Evolutionary conservation across 148 eudicot genomes (phyloP), one percentile per base, ranked within the genome.

Genomic region (Agrostemma githago): DNA sequence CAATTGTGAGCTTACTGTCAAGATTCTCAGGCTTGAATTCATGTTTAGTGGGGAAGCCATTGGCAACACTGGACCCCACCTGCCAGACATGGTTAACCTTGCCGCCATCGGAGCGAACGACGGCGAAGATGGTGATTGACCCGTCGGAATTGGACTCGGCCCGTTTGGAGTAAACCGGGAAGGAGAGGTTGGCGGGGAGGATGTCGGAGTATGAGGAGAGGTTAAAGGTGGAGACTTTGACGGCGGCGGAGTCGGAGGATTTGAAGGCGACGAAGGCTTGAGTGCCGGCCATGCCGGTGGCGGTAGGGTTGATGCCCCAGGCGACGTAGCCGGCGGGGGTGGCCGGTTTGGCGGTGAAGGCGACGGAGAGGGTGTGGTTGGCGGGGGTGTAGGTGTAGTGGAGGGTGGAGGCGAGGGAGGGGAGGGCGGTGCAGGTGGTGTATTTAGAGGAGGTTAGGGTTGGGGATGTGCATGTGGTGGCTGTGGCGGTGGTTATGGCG

Each of bases 291-390:
- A 93, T 93, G 17, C 88, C 90, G 21, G 83, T 19, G 2, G 73
- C 79, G 5, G 83, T 80, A 2, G 98, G 96, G 83, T 93, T 93
- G 4, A 90, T 74, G 7, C 90, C 98, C 96, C 92, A 93, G 1
- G 96, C 81, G 40, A 93, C 82, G 92, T 93, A 93, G 0, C 98
- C 98, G 39, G 48, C 15, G 21, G 89, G 40, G 3, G 74, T 40
- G 1, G 88, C 75, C 0, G 89, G 93, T 0, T 78, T 26, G 10
- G 96, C 83, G 2, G 85, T 51, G 83, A 93, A 93, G 44, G 96
- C 93, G 46, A 93, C 6, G 39, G 87, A 75, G 67, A 90, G 92
- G 17, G 89, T 76, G 5, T 80, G 74, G 15, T 76, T 80, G 15
- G 83, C 0, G 4, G 87, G 58, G 67, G 78, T 70, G 81, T 87